Evolutionary conservation across 306 rosid species (phyloP).

Genomic region (Sophora flavescens): DNA sequence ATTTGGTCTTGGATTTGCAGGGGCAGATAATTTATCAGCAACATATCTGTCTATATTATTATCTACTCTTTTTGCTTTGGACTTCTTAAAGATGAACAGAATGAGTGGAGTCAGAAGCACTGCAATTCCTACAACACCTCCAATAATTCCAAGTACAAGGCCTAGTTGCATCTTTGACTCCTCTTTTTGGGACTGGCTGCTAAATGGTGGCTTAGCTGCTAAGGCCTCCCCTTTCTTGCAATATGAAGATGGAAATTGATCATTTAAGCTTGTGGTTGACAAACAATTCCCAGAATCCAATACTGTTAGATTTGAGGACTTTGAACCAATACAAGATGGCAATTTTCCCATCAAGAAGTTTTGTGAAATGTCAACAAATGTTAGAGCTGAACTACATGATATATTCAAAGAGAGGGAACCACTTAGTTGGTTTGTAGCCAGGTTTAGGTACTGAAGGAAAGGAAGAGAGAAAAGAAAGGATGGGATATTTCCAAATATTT

Average conservation of each 20-base stretch:
- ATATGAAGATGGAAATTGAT: conserved; percentile 59
- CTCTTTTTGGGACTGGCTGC: conserved; percentile 38
- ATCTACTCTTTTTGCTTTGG: conserved; percentile 44
- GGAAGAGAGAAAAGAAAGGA: conserved; percentile 76
- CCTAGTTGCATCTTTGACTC: conserved; percentile 51
- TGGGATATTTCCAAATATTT: conserved; percentile 69
- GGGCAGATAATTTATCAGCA: conserved; percentile 50
- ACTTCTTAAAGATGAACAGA: conserved; percentile 55
- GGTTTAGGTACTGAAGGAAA: conserved; percentile 63
- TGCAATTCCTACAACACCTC: conserved; percentile 57
- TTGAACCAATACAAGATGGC: conserved; percentile 74
- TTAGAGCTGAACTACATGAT: conserved; percentile 60
- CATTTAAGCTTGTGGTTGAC: conserved; percentile 48
- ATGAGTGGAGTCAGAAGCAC: conserved; percentile 57
- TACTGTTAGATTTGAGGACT: conserved; percentile 57
- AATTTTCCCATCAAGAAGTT: conserved; percentile 75
- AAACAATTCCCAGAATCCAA: conserved; percentile 79
- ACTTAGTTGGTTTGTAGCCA: conserved; percentile 69
- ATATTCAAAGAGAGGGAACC: conserved; percentile 64
- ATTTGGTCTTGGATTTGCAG: conserved; percentile 50
- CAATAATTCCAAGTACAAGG: conserved; percentile 61
- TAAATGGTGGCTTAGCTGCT: conserved; percentile 65
- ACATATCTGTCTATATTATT: conserved; percentile 43
- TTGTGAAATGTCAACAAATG: conserved; percentile 73
- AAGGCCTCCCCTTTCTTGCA: conserved; percentile 66